Evolutionary conservation across 768 basidiomycete genomes (phyloP), one percentile per base, ranked within the genome.

Genomic region (Amanita subjunquillea): DNA sequence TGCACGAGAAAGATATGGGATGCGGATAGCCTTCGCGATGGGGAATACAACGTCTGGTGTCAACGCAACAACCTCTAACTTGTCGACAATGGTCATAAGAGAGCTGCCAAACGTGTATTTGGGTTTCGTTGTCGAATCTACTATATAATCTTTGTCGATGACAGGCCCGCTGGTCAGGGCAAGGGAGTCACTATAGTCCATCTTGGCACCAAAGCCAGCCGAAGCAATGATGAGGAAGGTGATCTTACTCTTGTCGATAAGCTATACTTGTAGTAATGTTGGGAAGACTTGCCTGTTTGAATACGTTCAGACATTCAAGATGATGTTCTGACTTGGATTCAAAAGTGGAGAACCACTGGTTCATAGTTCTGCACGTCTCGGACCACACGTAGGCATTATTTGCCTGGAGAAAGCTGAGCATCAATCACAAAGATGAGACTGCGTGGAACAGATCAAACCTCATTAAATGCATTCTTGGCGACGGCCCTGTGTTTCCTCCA

Each of bases 381-480:
- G 62, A 59, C 77, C 77, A 78, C 4, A 75, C 75, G n/a, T 77
- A 63, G 5, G 72, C 69, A 51, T 72, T 66, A 34, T 77, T 75
- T 9, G 69, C 66, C 76, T 77, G 15, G 13, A 23, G 7, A n/a
- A 13, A n/a, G 23, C 32, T 9, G 13, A 30, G 13, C 22, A 3
- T 44, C n/a, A 29, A 29, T 15, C 13, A 34, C 13, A 5, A 13
- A 5, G 7, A 13, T 4, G 34, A 34, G 12, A 32, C 6, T 13
- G 5, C 13, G 4, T 2, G 34, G 10, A 38, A 48, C 3, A 38
- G 17, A 13, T 44, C 60, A 45, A 51, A 65, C 77, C 63, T 78
- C 77, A 43, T 69, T 76, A 60, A 79, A 79, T 0, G 77, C 77
- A 8, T 73, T 69, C 50, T 72, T 76, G 20, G 74, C 64, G 0